phyloP scores from a whole-genome alignment of 2,329 filamentous ascomycete genomes.

The Penicillium sp. region DNA sequence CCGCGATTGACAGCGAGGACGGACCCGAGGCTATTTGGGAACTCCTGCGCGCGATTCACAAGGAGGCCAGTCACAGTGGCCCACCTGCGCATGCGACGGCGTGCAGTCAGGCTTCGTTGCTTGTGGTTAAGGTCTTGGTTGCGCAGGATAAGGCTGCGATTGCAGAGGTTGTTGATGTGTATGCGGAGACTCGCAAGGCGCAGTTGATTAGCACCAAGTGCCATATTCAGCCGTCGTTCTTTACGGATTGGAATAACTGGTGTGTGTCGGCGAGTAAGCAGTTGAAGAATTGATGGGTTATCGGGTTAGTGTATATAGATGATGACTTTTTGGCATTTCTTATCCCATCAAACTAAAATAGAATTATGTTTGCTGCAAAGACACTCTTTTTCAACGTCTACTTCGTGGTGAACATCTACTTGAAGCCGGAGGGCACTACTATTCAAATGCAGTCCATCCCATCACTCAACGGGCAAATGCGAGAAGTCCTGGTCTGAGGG shows the following conservation, averaged over 20 bases:
- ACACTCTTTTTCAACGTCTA: background rate
- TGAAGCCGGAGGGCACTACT: background rate
- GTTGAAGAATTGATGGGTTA: slow-evolving; percentile 35
- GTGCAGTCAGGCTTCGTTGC: slow-evolving; percentile 62
- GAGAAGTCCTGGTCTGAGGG: background rate
- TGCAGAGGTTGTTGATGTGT: slow-evolving; percentile 62
- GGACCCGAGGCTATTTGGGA: slow-evolving; percentile 51
- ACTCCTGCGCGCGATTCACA: slow-evolving; percentile 67
- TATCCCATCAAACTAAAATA: background rate
- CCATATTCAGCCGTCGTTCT: slow-evolving; percentile 66
- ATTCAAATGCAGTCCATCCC: background rate
- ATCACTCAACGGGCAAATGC: background rate
- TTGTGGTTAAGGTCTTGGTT: slow-evolving; percentile 46
- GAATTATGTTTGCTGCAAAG: background rate
- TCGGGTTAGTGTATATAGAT: background rate
- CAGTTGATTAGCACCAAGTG: slow-evolving; percentile 61
- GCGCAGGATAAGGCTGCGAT: slow-evolving; percentile 54
- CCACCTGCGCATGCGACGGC: slow-evolving; percentile 73
- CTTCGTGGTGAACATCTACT: background rate
- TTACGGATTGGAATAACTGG: slow-evolving; percentile 76
- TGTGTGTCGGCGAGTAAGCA: slow-evolving; percentile 51
- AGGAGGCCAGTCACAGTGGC: slow-evolving; percentile 56
- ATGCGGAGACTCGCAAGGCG: slow-evolving; percentile 61
- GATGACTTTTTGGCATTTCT: background rate
- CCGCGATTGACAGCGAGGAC: slow-evolving; percentile 37